A percentile compares a stretch with the other conserved stretches of the same genome.
Conservation (phyloP, 1,284 basidiomycete species). For the Melampsora medusae region DNA sequence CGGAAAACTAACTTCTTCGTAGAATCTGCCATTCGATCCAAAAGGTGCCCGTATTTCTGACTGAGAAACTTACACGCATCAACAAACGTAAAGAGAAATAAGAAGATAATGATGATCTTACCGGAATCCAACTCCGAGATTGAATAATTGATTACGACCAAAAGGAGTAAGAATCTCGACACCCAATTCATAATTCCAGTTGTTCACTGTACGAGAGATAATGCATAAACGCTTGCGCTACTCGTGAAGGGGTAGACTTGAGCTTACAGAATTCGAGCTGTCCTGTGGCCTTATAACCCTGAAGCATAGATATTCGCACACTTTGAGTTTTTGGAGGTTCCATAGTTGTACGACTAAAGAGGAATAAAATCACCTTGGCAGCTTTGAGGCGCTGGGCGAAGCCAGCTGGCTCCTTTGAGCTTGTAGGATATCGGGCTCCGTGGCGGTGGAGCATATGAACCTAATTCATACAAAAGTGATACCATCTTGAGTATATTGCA, state of each 20-base stretch:
- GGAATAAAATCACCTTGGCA: conserved; percentile 24
- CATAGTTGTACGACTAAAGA: neutral
- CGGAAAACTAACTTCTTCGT: conserved; percentile 37
- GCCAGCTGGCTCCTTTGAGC: conserved; percentile 29
- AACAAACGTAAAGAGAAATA: neutral
- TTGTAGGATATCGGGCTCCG: conserved; percentile 44
- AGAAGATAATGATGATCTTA: conserved; percentile 9
- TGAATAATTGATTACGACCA: conserved; percentile 57
- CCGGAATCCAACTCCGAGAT: conserved; percentile 44
- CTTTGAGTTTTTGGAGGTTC: neutral
- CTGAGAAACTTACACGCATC: conserved; percentile 1
- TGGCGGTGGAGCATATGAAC: conserved; percentile 43
- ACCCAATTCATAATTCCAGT: conserved; percentile 52
- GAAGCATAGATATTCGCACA: neutral
- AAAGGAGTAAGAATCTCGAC: conserved; percentile 59
- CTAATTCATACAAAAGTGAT: neutral
- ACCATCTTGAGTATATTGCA: neutral
- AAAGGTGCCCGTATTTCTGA: conserved; percentile 43
- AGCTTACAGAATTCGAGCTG: conserved; percentile 39
- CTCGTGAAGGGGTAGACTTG: neutral
- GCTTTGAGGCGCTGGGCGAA: conserved; percentile 36
- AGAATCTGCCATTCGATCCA: conserved; percentile 14
- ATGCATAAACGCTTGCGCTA: neutral
- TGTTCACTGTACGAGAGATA: conserved; percentile 26
- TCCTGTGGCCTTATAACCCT: conserved; percentile 39